A percentile compares a stretch with the other conserved stretches of the same genome.
Conservation (phyloP, 139 green algal genomes). For the Chlorella sp. region DNA sequence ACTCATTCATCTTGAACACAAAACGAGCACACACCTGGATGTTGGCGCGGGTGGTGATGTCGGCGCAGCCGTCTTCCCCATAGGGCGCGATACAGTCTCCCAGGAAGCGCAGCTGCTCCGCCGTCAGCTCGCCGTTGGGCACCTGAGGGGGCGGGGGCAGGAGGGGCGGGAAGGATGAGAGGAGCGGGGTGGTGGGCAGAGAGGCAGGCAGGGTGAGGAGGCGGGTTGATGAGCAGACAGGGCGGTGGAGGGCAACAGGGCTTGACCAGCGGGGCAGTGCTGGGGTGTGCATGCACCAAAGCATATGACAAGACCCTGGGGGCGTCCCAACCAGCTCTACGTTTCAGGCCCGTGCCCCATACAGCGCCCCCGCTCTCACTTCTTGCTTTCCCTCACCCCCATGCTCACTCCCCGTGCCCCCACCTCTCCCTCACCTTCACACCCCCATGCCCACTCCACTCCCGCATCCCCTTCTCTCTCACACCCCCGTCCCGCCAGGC, state of each 20-base stretch:
- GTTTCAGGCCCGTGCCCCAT: neutral
- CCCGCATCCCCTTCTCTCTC: too few relatives aligned
- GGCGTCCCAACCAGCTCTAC: too few relatives aligned
- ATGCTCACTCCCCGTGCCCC: neutral
- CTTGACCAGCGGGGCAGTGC: neutral
- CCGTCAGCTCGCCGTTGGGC: conserved; percentile 88
- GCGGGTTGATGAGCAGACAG: too few relatives aligned
- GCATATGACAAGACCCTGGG: neutral
- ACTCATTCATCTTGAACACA: too few relatives aligned
- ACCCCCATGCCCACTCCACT: neutral
- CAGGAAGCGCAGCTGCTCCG: conserved; percentile 80
- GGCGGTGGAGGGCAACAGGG: too few relatives aligned
- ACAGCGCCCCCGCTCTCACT: neutral
- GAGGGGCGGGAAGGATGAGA: too few relatives aligned
- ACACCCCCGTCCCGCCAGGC: too few relatives aligned
- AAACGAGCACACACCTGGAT: conserved; percentile 69
- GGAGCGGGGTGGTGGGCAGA: too few relatives aligned
- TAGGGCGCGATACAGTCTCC: conserved; percentile 77
- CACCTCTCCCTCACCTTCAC: too few relatives aligned
- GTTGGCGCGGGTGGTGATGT: conserved; percentile 98
- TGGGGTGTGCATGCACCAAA: neutral
- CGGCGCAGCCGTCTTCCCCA: conserved; percentile 88
- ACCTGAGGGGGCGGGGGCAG: conserved; percentile 61
- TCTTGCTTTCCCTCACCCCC: too few relatives aligned
- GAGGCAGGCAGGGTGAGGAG: neutral